Evolutionary conservation across 331 rosid species (phyloP).

Genomic region (Stylosanthes scabra): DNA sequence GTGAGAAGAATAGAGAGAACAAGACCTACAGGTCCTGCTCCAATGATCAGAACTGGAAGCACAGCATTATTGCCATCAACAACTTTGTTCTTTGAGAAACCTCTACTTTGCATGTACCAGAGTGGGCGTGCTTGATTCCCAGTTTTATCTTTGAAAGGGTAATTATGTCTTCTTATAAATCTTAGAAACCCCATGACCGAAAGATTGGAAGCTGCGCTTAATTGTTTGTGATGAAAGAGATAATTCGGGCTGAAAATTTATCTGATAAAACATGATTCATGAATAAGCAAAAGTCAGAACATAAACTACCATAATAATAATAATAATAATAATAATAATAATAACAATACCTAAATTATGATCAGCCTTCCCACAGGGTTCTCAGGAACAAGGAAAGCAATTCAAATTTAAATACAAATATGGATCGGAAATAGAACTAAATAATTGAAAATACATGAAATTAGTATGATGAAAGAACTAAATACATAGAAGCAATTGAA

Average conservation of each 20-base stretch:
- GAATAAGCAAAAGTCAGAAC: constrained; percentile 18
- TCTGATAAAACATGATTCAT: constrained; percentile 22
- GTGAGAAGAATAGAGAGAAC: constrained; percentile 83
- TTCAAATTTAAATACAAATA: background rate
- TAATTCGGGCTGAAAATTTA: constrained; percentile 6
- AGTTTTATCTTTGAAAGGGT: constrained; percentile 40
- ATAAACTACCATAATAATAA: background rate
- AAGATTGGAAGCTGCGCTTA: constrained; percentile 35
- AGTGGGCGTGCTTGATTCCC: constrained; percentile 41
- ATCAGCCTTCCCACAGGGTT: background rate
- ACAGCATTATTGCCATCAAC: constrained; percentile 50
- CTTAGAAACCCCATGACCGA: constrained; percentile 59
- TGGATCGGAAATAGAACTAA: background rate
- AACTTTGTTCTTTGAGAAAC: constrained; percentile 54
- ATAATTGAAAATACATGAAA: background rate
- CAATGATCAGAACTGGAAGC: constrained; percentile 84
- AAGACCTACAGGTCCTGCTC: constrained; percentile 96
- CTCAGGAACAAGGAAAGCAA: constrained; percentile 1
- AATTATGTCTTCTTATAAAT: constrained; percentile 49
- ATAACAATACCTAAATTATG: background rate
- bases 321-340: background rate
- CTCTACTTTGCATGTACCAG: constrained; percentile 51
- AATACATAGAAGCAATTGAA: background rate
- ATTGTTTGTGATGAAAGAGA: constrained; percentile 23
- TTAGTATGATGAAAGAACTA: background rate